These are phyloP conservation scores for Cymbidium sinense DNA, from an alignment of 106 monocot species.

Conservation along the genomic window DNA sequence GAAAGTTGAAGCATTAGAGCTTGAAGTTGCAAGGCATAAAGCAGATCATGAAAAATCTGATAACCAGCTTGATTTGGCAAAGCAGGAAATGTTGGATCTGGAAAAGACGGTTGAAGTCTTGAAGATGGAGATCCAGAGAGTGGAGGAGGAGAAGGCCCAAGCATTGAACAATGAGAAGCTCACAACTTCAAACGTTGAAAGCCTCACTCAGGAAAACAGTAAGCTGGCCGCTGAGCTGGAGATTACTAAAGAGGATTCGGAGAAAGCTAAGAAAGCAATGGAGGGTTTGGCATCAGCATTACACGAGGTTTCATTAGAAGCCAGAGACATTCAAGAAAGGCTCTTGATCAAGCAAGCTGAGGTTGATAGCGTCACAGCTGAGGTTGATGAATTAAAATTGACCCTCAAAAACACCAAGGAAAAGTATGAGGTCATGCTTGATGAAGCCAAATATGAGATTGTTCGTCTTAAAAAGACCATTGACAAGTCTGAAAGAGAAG, in stretches of 20 bases:
- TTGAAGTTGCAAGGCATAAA: slow-evolving; percentile 29
- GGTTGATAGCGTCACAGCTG: slow-evolving; percentile 21
- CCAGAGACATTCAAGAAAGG: slow-evolving; percentile 45
- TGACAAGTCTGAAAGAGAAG: slow-evolving; percentile 41
- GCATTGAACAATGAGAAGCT: slow-evolving; percentile 10
- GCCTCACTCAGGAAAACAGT: slow-evolving; percentile 28
- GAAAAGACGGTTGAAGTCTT: slow-evolving; percentile 18
- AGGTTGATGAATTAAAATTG: slow-evolving; percentile 31
- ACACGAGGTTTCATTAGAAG: slow-evolving; percentile 44
- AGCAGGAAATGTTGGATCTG: slow-evolving; percentile 29
- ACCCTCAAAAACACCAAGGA: slow-evolving; percentile 40
- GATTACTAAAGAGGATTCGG: slow-evolving; percentile 23
- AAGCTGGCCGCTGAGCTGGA: slow-evolving; percentile 28
- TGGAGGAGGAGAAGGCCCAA: slow-evolving; percentile 8
- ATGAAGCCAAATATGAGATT: slow-evolving; percentile 58
- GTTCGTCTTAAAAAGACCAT: slow-evolving; percentile 26
- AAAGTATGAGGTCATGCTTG: slow-evolving; percentile 28
- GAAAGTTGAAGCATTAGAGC: slow-evolving; percentile 37
- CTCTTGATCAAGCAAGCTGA: slow-evolving; percentile 40
- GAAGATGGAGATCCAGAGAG: slow-evolving; percentile 12
- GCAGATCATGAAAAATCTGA: slow-evolving; percentile 26
- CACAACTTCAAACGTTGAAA: slow-evolving; percentile 17
- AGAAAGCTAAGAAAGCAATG: slow-evolving; percentile 45
- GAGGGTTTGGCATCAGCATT: slow-evolving; percentile 53
- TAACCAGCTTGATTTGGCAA: slow-evolving; percentile 15